These are phyloP conservation scores for Didymella exigua DNA, from an alignment of 2,329 filamentous ascomycete species.

Conservation along the genomic window DNA sequence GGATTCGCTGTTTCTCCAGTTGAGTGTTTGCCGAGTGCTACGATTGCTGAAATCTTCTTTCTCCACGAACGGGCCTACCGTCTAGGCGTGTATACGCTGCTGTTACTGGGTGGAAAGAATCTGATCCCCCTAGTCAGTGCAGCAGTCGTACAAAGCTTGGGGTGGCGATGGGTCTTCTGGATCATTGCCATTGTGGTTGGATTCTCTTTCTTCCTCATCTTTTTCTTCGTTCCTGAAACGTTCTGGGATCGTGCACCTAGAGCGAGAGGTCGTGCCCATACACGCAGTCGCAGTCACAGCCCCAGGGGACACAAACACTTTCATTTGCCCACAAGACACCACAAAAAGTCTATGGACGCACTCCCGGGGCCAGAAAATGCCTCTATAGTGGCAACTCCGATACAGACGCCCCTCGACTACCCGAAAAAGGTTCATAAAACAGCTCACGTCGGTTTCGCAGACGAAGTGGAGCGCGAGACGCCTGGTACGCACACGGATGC, in stretches of 20 bases:
- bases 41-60: slow-evolving; percentile 95
- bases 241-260: slow-evolving; percentile 89
- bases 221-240: slow-evolving; percentile 91
- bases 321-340: slow-evolving; percentile 29
- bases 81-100: slow-evolving; percentile 88
- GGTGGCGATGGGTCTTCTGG: slow-evolving; percentile 94
- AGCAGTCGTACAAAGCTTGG: slow-evolving; percentile 74
- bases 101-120: slow-evolving; percentile 91
- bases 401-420: slow-evolving; percentile 9
- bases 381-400: slow-evolving; percentile 4
- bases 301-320: slow-evolving; percentile 40
- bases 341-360: slow-evolving; percentile 25
- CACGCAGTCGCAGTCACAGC: slow-evolving; percentile 41
- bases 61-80: slow-evolving; percentile 92
- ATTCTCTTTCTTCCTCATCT: slow-evolving; percentile 72
- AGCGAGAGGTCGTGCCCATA: slow-evolving; percentile 47
- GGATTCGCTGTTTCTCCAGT: slow-evolving; percentile 88
- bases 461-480: slow-evolving; percentile 31
- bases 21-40: slow-evolving; percentile 90
- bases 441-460: slow-evolving; percentile 61
- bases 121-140: slow-evolving; percentile 86
- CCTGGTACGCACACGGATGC: not conserved
- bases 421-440: slow-evolving; percentile 16
- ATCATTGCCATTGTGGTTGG: slow-evolving; percentile 81
- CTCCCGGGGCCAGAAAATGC: slow-evolving; percentile 5